Evolutionary conservation across 2,329 filamentous ascomycete species (phyloP), one percentile per base, ranked within the genome.

Genomic region (Sclerotinia minor): DNA sequence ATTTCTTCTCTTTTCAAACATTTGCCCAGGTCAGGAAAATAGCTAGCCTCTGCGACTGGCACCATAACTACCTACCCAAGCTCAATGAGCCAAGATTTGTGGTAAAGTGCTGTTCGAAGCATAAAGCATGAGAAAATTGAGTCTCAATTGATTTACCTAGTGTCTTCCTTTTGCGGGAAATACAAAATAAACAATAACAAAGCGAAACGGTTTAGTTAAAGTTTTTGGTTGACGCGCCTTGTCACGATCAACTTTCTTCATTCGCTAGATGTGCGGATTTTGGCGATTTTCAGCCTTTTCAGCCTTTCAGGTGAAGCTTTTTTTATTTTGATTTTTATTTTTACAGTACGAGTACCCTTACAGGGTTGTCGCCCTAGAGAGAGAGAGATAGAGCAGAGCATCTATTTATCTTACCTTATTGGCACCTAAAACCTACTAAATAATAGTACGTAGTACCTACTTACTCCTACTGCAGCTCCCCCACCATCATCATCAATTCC

Each of bases 11-110:
- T 92, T 75, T 87, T 89, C 76, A 98, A 85, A 81, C 92, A 96
- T 78, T 91, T 88, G 80, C 92, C 90, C 79, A 97, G 84, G 77
- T 92, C 87, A 77, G 94, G 92, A 76, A 96, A 91, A 81, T 94
- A 95, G 78, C 85, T 83, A 77, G 83, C 82, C 81, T 90, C 89
- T 76, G 86, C 84, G 77, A 86, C 81, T 80, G 88, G 84, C 82
- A 88, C 89, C 90, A 92, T 93, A 82, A 68, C 72, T 72, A 29
- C 32, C 32, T 35, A 69, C 81, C 58, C 79, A 80, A 79, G 79
- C 81, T 84, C 81, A 83, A 81, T 70, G 74, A 73, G 73, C 71
- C 71, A 72, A 68, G 73, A 68, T 71, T 60, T 71, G 61, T 67
- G 69, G 64, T 61, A 68, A 60, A 64, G 68, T 58, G 69, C 74